Evolutionary conservation across 2,329 filamentous ascomycete species (phyloP), one percentile per base, ranked within the genome.

Genomic region (Dothistroma pini): DNA sequence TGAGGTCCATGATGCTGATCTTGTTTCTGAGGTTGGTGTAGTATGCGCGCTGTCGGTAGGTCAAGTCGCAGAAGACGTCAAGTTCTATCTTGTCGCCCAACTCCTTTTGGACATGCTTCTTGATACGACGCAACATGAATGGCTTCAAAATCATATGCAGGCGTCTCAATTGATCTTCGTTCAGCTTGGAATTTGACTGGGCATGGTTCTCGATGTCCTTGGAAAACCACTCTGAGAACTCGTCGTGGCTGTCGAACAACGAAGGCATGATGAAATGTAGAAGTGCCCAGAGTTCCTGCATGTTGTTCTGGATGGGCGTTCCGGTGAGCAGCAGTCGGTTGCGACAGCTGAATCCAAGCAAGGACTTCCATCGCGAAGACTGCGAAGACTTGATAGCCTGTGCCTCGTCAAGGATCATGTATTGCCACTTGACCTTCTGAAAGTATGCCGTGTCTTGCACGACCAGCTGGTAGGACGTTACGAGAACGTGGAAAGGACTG

Each of bases 191-290:
- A 74, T 99, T 97, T 76, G 92, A 97, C 78, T 97, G 93, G 0
- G 95, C 95, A 74, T 99, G 95, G 44, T 93, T 97, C 77, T 99
- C 95, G 64, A 99, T 99, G 68, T 95, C 91, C 78, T 95, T 95
- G 57, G 90, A 93, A 75, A 96, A 96, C 91, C 91, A 96, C 70
- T 95, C 91, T 78, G 89, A 93, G 73, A 96, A 96, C 72, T 95
- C 91, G 72, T 96, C 91, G 76, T 95, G 91, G 0, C 89, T 93
- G 76, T 95, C 95, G 77, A 99, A 99, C 56, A 99, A 83, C 49
- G 91, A 96, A n/a, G 95, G 95, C 95, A 99, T 97, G 79, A 97
- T 97, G 80, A 99, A 99, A 83, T 99, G 95, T 21, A 99, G 83
- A 67, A 99, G 79, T 32, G 95, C 95, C 95, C 95, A 99, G 61